Base-by-base conservation (phyloP, 2,329 filamentous ascomycete species). In the Clonostachys sp. region DNA sequence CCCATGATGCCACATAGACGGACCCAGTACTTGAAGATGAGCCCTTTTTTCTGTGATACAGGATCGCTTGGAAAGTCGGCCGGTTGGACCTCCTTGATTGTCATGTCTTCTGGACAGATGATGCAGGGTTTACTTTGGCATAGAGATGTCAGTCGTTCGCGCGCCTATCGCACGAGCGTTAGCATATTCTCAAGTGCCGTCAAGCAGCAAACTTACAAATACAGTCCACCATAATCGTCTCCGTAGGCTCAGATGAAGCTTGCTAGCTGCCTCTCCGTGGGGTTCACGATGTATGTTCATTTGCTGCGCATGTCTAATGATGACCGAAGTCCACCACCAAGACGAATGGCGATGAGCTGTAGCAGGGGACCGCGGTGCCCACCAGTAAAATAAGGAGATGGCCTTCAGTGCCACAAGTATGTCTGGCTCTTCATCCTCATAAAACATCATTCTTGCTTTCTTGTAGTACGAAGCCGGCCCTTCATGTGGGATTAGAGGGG, bases 281-380 rank as follows among this genome's bases (percentile, higher is more conserved):
- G 64, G 65, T 43, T 72, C 68, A 3, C 67, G 64, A 41, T 73
- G 70, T 7, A 73, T 56, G 36, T 68, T 69, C 56, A 71, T 64
- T 47, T 73, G 68, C 46, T 73, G 70, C 3, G 67, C 69, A 48
- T 70, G 66, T 12, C 70, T 55, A 17, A 73, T 71, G 13, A 68
- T 60, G 5, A 71, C 62, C 3, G 65, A 66, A 0, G 67, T 72
- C 70, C 70, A 73, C 70, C 70, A 73, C 69, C 68, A 73, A 18
- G 65, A 66, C 2, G 67, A 63, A 51, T 73, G 62, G 3, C 64
- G 59, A 44, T 68, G 64, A 4, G 67, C 64, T 2, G 60, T 62
- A 2, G 64, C 61, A 1, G 70, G 68, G 34, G 63, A 56, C 0
- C 62, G 57, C 7, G 70, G 66, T 4, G 67, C 65, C 69, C 68